Evolutionary conservation across 441 rosid genomes (phyloP).

Genomic region (Eutrema salsugineum): DNA sequence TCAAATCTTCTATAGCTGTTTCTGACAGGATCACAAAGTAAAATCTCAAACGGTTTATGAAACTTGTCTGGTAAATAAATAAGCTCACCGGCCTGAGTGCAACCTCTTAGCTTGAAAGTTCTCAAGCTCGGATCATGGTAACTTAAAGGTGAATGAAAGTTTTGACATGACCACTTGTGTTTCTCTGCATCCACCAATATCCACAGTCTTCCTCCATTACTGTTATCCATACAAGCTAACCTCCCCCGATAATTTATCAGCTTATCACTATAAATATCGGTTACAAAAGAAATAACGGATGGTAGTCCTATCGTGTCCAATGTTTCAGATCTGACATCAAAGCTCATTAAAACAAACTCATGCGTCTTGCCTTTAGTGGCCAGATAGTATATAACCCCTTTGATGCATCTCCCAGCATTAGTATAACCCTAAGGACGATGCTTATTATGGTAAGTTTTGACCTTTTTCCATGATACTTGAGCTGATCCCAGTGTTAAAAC

Average conservation of each 20-base stretch:
- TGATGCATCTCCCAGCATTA: neutral
- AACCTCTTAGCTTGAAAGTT: neutral
- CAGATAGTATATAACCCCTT: too few species aligned
- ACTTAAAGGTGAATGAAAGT: neutral
- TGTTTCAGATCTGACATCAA: too few species aligned
- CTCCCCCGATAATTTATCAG: neutral
- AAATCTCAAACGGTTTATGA: neutral
- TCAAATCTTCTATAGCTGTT: neutral
- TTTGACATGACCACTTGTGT: neutral
- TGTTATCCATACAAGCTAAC: neutral
- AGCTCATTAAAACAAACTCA: too few species aligned
- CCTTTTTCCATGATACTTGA: constrained; percentile 3
- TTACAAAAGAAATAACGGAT: too few species aligned
- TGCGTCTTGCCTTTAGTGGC: too few species aligned
- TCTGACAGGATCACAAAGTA: neutral
- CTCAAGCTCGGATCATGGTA: neutral
- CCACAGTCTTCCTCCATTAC: neutral
- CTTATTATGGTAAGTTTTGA: neutral
- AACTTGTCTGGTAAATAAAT: neutral
- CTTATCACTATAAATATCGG: too few species aligned
- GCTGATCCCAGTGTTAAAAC: neutral
- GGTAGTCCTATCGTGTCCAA: neutral
- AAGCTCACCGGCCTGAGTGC: neutral
- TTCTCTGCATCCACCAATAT: neutral
- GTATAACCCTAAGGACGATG: neutral